Conservation (phyloP, 2,329 filamentous ascomycete species). For the Colletotrichum tabaci region DNA sequence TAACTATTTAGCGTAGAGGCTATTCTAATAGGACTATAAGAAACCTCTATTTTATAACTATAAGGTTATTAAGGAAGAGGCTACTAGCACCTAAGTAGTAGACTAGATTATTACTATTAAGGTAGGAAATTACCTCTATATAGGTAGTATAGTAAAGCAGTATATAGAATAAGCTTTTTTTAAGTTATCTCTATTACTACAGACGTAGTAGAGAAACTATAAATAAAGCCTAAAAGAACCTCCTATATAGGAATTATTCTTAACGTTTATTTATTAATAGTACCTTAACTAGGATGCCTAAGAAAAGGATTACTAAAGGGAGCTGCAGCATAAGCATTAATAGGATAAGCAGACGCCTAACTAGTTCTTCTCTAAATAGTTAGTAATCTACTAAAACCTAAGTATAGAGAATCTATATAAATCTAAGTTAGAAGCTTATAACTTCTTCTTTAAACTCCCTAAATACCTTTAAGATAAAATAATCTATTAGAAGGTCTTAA, state of each 20-base stretch:
- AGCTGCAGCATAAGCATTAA: too few species aligned
- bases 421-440: background rate
- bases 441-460: background rate
- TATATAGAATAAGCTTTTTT: background rate
- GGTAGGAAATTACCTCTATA: background rate
- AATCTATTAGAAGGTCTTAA: background rate
- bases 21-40: background rate
- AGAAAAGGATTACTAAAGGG: background rate
- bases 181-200: background rate
- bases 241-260: accelerated
- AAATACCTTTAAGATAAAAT: background rate
- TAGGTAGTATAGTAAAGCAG: background rate
- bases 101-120: background rate
- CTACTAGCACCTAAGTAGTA: background rate
- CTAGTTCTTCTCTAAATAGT: background rate
- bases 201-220: background rate
- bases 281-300: accelerated
- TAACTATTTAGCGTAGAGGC: accelerated
- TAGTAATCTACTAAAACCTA: background rate
- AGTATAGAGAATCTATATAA: background rate
- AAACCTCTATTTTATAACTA: background rate
- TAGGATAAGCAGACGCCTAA: accelerated
- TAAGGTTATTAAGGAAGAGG: background rate
- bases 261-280: background rate
- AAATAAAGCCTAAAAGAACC: background rate